Evolutionary conservation across 441 rosid species (phyloP).

Genomic region (Erodium texanum): DNA sequence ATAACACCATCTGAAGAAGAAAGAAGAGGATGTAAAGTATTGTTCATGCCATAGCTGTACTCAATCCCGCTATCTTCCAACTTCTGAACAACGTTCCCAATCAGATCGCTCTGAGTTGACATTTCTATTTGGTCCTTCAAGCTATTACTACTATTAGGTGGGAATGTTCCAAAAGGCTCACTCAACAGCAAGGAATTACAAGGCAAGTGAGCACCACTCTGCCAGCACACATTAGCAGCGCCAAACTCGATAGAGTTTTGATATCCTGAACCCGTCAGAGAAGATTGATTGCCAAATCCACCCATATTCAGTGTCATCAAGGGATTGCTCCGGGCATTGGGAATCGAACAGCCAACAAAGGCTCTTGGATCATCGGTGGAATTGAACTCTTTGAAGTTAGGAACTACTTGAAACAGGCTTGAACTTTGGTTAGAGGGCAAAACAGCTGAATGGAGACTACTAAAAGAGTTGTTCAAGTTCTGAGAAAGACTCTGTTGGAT

Average conservation of each 20-base stretch:
- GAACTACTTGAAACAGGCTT: conserved; percentile 58
- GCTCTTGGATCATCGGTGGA: conserved; percentile 24
- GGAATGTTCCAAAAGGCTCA: conserved; percentile 24
- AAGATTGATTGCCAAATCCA: conserved; percentile 39
- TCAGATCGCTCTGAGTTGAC: conserved; percentile 25
- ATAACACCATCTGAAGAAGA: too few relatives aligned
- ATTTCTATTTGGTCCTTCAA: conserved; percentile 28
- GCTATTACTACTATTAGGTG: conserved; percentile 17
- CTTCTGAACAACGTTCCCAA: conserved; percentile 28
- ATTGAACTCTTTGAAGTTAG: conserved; percentile 39
- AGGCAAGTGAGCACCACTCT: too few relatives aligned
- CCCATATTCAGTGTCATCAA: conserved; percentile 19
- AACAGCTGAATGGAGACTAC: conserved; percentile 34
- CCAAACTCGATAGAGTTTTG: conserved; percentile 33
- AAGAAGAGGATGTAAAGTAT: conserved; percentile 18
- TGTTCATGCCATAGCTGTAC: conserved; percentile 19
- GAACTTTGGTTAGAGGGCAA: conserved; percentile 33
- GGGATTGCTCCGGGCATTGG: too few relatives aligned
- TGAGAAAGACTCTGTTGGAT: conserved; percentile 24
- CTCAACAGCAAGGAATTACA: conserved; percentile 14
- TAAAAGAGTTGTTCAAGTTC: conserved; percentile 26
- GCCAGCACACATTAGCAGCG: conserved; percentile 15
- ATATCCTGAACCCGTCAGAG: conserved; percentile 33
- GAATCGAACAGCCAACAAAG: conserved; percentile 15
- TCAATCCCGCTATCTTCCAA: neutral